Evolutionary conservation across 1,139 yeast genomes (phyloP).

Genomic region (Candida dubliniensis): DNA sequence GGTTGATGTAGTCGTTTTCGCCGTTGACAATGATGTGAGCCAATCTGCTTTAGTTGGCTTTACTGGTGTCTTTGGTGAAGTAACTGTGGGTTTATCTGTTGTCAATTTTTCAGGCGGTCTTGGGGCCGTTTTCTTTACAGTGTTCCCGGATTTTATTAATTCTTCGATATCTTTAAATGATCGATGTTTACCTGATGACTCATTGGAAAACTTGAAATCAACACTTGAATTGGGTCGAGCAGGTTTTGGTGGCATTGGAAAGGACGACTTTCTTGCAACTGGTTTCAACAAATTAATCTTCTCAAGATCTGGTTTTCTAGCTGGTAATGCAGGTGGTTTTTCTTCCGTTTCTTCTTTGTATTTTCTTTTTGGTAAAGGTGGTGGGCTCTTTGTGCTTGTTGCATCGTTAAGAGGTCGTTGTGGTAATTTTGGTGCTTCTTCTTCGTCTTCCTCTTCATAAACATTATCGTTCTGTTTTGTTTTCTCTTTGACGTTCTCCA

Average conservation of each 20-base stretch:
- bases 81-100: background rate
- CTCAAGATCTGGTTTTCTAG: conserved; percentile 8
- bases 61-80: background rate
- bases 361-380: conserved; percentile 16
- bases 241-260: conserved; percentile 5
- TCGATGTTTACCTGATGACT: conserved; percentile 11
- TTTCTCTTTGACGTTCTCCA: background rate
- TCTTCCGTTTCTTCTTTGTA: conserved; percentile 4
- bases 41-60: conserved; percentile 8
- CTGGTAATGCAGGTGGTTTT: background rate
- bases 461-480: conserved; percentile 6
- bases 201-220: background rate
- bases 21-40: conserved; percentile 7
- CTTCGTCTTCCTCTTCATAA: conserved; percentile 11
- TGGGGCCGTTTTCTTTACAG: conserved; percentile 4
- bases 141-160: conserved; percentile 15
- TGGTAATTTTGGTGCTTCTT: conserved; percentile 14
- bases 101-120: conserved; percentile 5
- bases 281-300: conserved; percentile 24
- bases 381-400: conserved; percentile 11
- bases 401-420: conserved; percentile 14
- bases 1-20: conserved; percentile 7
- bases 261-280: conserved; percentile 16
- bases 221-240: background rate
- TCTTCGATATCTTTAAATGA: conserved; percentile 26